phyloP scores from a whole-genome alignment of 225 moss, liverwort and hornwort species.

The Antitrichia curtipendula region DNA sequence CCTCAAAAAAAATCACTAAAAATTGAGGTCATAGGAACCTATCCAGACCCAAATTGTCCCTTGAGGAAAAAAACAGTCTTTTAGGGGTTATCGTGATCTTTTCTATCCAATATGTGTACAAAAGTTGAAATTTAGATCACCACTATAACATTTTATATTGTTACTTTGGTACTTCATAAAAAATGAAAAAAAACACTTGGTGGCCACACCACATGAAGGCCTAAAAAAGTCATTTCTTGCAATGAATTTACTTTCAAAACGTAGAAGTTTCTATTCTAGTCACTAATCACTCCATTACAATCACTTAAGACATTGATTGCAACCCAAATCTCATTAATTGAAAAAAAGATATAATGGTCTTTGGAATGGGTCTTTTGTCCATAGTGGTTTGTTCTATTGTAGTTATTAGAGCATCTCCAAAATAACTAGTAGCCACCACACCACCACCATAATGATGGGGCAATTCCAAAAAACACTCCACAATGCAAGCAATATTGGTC shows the following conservation, averaged over 20 bases:
- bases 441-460: accelerated
- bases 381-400: not conserved
- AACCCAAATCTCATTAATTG: not conserved
- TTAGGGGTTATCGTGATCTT: no score
- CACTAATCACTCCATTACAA: accelerated
- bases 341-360: not conserved
- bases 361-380: not conserved
- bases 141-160: no score
- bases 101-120: no score
- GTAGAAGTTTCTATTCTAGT: not conserved
- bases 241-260: not conserved
- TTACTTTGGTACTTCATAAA: no score
- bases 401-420: not conserved
- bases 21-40: no score
- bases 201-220: not conserved
- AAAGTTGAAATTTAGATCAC: no score
- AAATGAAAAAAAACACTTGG: no score
- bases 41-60: no score
- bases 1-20: no score
- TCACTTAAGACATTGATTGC: not conserved
- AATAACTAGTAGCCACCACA: accelerated
- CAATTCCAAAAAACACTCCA: not conserved
- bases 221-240: not conserved
- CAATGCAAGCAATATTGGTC: not conserved
- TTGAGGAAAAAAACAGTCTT: no score